Evolutionary conservation across 2,329 filamentous ascomycete genomes (phyloP), one percentile per base, ranked within the genome.

Genomic region (Monilinia vaccinii-corymbosi): DNA sequence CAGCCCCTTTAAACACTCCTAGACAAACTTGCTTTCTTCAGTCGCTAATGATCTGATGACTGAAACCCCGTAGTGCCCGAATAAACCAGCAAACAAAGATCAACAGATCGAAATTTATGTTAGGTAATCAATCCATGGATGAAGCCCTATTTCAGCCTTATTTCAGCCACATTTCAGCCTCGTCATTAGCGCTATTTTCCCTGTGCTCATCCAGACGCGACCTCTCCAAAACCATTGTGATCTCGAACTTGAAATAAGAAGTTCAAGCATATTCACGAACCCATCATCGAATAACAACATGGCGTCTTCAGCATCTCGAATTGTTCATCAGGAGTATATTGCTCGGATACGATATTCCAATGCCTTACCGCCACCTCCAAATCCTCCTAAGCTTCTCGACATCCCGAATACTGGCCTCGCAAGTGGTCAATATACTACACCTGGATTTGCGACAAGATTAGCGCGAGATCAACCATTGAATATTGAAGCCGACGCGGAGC

Each of bases 291-390:
- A 47, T 42, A 36, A 44, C 36, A 63, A 48, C 45, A 71, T 71
- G 68, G 62, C 69, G 21, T 71, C 68, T 46, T 70, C 68, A 28
- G 66, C 65, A 44, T 65, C 68, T 23, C 65, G 64, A 56, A 79
- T 83, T 70, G 79, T 86, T 69, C 91, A 96, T 72, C 94, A 99
- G 76, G 94, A 99, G 76, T 97, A 97, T 76, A 96, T 99, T 72
- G 93, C 92, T 65, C 88, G 92, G 69, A 90, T 97, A 71, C 85
- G 94, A 75, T 99, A 95, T 75, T 91, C 91, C 71, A 99, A 99
- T 83, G 87, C 91, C 68, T 85, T 99, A 18, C 94, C 94, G 65
- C 92, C 94, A 65, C 94, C 94, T 58, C 91, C 93, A 59, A 91
- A 92, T 72, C 91, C 93, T 1, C 94, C 94, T 1, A 99, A 99